Evolutionary conservation across 805 yeast species (phyloP).

Genomic region (Ogataea pilisensis): DNA sequence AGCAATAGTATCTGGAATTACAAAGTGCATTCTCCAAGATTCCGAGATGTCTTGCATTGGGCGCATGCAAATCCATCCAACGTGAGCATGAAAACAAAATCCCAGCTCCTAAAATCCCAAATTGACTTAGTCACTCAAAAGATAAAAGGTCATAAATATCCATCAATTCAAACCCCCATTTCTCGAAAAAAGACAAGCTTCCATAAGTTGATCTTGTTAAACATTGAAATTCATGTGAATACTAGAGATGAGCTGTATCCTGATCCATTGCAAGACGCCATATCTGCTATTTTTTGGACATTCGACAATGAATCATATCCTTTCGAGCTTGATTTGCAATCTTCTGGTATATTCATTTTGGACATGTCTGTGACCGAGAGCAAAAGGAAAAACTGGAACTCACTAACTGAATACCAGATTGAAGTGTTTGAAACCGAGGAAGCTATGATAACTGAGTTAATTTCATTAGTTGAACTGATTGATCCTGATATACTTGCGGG

Average conservation of each 20-base stretch:
- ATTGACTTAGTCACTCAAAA: conserved; percentile 44
- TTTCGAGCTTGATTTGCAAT: conserved; percentile 30
- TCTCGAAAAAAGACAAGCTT: conserved; percentile 35
- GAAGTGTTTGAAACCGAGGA: conserved; percentile 49
- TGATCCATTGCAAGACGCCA: conserved; percentile 59
- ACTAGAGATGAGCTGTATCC: conserved; percentile 51
- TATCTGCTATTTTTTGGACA: conserved; percentile 61
- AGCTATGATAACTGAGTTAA: conserved; percentile 52
- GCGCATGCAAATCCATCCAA: conserved; percentile 10
- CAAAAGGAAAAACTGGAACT: conserved; percentile 8
- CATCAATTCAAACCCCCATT: conserved; percentile 26
- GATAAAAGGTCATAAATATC: conserved; percentile 36
- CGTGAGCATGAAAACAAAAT: conserved; percentile 12
- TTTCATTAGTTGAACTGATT: conserved; percentile 49
- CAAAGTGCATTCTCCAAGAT: conserved; percentile 44
- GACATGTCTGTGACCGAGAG: background rate
- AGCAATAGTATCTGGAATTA: conserved; percentile 41
- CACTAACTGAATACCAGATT: conserved; percentile 26
- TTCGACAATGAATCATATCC: conserved; percentile 42
- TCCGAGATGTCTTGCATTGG: conserved; percentile 35
- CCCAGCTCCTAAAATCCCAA: conserved; percentile 40
- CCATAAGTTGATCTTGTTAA: conserved; percentile 50
- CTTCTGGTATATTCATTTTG: conserved; percentile 35
- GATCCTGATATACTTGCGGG: conserved; percentile 92
- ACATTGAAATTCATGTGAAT: conserved; percentile 65